Evolutionary conservation across 164 flowering plant genomes (phyloP).

Genomic region (Aristolochia californica): DNA sequence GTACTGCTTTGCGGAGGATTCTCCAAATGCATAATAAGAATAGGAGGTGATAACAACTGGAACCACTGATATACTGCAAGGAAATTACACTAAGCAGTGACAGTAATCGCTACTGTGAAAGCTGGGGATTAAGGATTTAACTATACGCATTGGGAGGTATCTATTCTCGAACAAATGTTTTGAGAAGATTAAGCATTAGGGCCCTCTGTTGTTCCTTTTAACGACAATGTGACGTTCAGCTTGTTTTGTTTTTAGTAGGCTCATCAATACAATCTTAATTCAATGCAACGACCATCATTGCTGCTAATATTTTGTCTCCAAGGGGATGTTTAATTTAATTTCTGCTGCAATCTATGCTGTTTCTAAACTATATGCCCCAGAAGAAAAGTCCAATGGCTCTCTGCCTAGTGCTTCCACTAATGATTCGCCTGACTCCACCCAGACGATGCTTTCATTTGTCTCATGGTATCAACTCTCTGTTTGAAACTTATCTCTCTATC

Average conservation of each 20-base stretch:
- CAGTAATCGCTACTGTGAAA: neutral
- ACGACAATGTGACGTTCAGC: neutral
- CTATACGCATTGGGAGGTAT: neutral
- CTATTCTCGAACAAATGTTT: neutral
- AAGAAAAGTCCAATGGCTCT: constrained; percentile 1
- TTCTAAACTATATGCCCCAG: neutral
- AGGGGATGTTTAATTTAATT: constrained; percentile 10
- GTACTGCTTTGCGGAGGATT: no score
- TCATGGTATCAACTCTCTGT: neutral
- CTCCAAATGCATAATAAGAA: neutral
- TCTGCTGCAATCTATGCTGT: constrained; percentile 8
- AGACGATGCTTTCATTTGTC: neutral
- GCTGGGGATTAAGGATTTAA: neutral
- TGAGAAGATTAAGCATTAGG: neutral
- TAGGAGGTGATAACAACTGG: neutral
- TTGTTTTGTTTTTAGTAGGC: neutral
- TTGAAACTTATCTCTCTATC: neutral
- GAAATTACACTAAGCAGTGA: neutral
- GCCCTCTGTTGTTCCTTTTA: neutral
- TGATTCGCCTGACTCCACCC: neutral
- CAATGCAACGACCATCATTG: constrained; percentile 9
- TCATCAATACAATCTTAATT: constrained; percentile 8
- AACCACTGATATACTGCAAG: no score
- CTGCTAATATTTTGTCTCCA: constrained; percentile 17
- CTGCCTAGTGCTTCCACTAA: constrained; percentile 20